These are phyloP conservation scores for Raffaelea deltoideospora DNA, from an alignment of 2,329 filamentous ascomycete species.

Conservation along the genomic window DNA sequence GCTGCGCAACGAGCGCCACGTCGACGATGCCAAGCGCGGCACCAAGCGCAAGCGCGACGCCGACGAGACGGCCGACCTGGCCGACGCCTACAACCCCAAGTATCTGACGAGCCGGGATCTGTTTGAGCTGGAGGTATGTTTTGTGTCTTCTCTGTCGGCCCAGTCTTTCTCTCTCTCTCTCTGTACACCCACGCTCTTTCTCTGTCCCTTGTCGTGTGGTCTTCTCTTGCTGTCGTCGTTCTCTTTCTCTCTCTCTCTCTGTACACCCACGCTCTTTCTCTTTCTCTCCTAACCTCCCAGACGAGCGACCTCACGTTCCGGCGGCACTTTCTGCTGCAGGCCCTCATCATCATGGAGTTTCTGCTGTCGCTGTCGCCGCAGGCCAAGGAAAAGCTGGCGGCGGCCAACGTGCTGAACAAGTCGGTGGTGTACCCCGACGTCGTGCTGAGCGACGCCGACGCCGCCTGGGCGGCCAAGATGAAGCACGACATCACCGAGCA, in stretches of 20 bases:
- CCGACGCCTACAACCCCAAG: constrained; percentile 83
- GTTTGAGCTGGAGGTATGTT: constrained; percentile 77
- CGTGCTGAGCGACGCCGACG: constrained; percentile 67
- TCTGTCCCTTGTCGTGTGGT: constrained; percentile 1
- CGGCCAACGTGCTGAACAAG: constrained; percentile 57
- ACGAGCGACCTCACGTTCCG: constrained; percentile 90
- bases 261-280: background rate
- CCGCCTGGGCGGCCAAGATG: constrained; percentile 71
- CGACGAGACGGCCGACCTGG: constrained; percentile 37
- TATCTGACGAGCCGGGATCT: constrained; percentile 95
- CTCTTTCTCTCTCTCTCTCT: background rate
- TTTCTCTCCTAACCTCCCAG: constrained; percentile 23
- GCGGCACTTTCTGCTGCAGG: constrained; percentile 86
- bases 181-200: background rate
- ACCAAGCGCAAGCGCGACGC: constrained; percentile 56
- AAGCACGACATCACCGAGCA: constrained; percentile 69
- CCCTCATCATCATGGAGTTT: constrained; percentile 88
- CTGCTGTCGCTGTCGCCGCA: constrained; percentile 75
- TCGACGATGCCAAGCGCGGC: constrained; percentile 49
- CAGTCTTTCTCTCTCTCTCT: background rate
- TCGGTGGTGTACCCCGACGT: constrained; percentile 72
- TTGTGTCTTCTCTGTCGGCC: constrained; percentile 1
- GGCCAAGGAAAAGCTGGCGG: constrained; percentile 63
- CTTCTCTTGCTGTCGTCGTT: constrained; percentile 2
- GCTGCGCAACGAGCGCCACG: constrained; percentile 29